Percentiles rank a stretch among this genome's conserved stretches.
phyloP scores from a whole-genome alignment of 2,329 filamentous ascomycete genomes.

The Emmonsia crescens region DNA sequence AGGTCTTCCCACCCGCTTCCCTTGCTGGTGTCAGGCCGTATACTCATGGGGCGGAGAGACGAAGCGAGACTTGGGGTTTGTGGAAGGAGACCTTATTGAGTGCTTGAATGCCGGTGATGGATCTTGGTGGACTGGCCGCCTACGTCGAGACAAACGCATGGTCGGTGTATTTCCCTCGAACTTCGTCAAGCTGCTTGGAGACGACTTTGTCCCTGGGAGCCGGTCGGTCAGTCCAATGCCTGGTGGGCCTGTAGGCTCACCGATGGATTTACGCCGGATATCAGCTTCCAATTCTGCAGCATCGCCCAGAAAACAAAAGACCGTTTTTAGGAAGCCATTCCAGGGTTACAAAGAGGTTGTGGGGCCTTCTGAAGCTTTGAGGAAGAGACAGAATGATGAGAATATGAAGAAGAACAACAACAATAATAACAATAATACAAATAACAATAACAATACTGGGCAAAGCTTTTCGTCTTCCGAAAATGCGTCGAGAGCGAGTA shows the following conservation, averaged over 20 bases:
- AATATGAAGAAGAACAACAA: constrained; percentile 19
- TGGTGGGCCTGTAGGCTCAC: constrained; percentile 1
- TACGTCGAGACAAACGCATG: constrained; percentile 80
- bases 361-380: constrained; percentile 28
- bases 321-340: constrained; percentile 52
- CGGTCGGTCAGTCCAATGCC: constrained; percentile 45
- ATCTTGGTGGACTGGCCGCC: constrained; percentile 93
- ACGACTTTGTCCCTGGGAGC: constrained; percentile 64
- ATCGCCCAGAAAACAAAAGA: constrained; percentile 49
- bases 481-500: not conserved
- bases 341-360: constrained; percentile 48
- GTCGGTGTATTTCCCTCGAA: constrained; percentile 94
- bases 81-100: constrained; percentile 96
- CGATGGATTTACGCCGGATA: constrained; percentile 13
- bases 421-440: constrained; percentile 17
- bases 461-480: not conserved
- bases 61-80: constrained; percentile 88
- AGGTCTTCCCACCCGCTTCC: constrained; percentile 63
- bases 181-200: constrained; percentile 82
- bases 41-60: constrained; percentile 95
- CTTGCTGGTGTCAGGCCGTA: constrained; percentile 82
- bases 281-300: constrained; percentile 29
- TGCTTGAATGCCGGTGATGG: constrained; percentile 96
- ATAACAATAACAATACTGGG: constrained; percentile 9
- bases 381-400: constrained; percentile 20